Base-by-base conservation (phyloP, 2,329 filamentous ascomycete genomes). In the Rhytidhysteron rufulum region DNA sequence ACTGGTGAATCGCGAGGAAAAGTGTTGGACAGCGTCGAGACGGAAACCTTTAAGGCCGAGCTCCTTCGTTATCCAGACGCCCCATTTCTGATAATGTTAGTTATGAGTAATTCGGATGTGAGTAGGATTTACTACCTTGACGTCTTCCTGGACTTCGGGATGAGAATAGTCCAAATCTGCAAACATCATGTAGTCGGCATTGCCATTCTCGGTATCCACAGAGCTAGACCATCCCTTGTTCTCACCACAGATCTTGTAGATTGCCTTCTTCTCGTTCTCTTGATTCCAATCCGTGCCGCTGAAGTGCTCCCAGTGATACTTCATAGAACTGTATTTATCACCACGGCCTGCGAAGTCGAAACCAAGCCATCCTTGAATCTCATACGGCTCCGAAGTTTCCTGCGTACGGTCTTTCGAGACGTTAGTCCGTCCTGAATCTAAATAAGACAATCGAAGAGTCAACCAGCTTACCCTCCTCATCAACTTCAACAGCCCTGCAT, bases 1-100 rank as follows among this genome's bases (percentile, higher is more conserved):
- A 31, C 72, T 73, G 22, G 83, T 73, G 54, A 88, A 88, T n/a
- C 72, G 69, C 43, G 77, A 75, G 20, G 78, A 83, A 62, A 82
- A 86, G 63, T 88, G 85, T 63, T 86, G 85, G 21, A 82, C 79
- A 10, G 84, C 85, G 58, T 88, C 85, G 37, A 88, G 74, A 15
- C 85, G 73, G 59, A 88, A 82, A 1, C 83, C 84, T 45, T 75
- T 72, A 9, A 88, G 66, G 0, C 77, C 75, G 0, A 86, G 57
- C 43, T 82, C 70, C 5, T 75, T 66, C 1, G 76, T 73, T 41
- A 88, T 71, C 85, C 85, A 88, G 4, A 74, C 66, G 2, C 79
- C 80, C 85, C 84, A 88, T 37, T 73, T 70, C 39, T 63, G 17
- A 4, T 5, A 19, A 10, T 4, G 17, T 36, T 22, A 25, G 18